Evolutionary conservation across 768 basidiomycete genomes (phyloP), one percentile per base, ranked within the genome.

Genomic region (Polyporus arcularius): DNA sequence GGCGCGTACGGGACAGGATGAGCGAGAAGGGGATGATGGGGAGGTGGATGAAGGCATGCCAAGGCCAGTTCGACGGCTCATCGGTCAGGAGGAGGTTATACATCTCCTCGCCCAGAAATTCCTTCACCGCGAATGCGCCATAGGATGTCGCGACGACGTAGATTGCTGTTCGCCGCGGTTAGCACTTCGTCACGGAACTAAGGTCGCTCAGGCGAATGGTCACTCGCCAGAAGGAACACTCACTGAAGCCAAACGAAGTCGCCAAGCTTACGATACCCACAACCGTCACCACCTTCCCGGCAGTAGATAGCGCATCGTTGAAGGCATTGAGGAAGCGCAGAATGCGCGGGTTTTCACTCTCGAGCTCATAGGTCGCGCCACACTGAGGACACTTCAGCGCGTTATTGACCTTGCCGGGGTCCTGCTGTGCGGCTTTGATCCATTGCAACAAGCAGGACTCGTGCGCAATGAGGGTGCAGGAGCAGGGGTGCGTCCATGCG

Each of bases 321-420:
- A 82, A 75, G 1, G 72, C 58, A n/a, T 84, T 74, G 57, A 92
- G 65, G 26, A 84, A 55, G 15, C 76, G 74, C 38, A 92, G 76
- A 0, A 83, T 41, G 11, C 74, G 55, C 0, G 89, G 86, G 54
- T 85, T 82, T 10, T 85, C 74, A 73, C 88, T 91, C 64, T 85
- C 82, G 52, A 92, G 70, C 69, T 88, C 83, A 69, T 91, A 92
- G 39, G 68, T 66, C 0, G 85, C 76, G 11, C 85, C 80, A 62
- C 91, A 93, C 62, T 93, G 91, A 0, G 91, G 90, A 66, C 91
- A 93, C 68, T 90, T 89, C 61, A 91, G 80, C 0, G 89, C 88
- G 68, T 89, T 88, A 18, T 66, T 73, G 31, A 83, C 79, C 9
- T 85, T 82, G 10, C 78, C 73, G 7, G 79, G 58, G 49, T 77